Evolutionary conservation across 192 early-diverging fungal genomes (phyloP), one percentile per base, ranked within the genome.

Genomic region (Pilaira anomala): DNA sequence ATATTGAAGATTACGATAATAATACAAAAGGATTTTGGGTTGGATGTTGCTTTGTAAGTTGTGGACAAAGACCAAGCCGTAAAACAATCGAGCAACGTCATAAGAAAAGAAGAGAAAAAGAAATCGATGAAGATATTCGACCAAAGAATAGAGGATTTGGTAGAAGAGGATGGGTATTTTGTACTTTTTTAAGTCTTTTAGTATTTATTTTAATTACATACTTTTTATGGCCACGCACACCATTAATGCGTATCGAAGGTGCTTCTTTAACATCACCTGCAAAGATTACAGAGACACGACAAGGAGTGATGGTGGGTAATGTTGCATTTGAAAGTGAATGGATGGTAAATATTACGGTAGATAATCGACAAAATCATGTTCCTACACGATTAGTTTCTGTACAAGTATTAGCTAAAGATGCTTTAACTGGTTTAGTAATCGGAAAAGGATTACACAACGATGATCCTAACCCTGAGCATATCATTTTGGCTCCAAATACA

Each of bases 261-360:
- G 63, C 63, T 36, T 54, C 51, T 3, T 24, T 65, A 16, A 65
- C 63, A 8, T 55, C 30, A 13, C 40, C 51, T n/a, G 52, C 63
- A 29, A 54, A 65, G 18, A 46, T 65, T 5, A 56, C 63, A 1
- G 39, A 65, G 26, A 65, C 63, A 2, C 22, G 53, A 14, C 63
- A 65, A 33, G 67, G 67, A 1, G 42, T 51, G 12, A 53, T 69
- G 60, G 21, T 65, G 7, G 63, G 67, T 3, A 69, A 69, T 48
- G 60, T 61, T 6, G 52, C 50, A 9, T 69, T 69, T 56, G 67
- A 69, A 46, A 69, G 49, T 22, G 44, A 68, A 33, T 73, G 71
- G 71, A 14, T 62, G 46, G 65, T 73, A 2, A 66, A 67, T 29
- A 22, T 73, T 13, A 60, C 58, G 12, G 51, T 73, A 18, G 71